These are phyloP conservation scores for Rhizopogon rudus DNA, from an alignment of 768 basidiomycete genomes.

Conservation along the genomic window DNA sequence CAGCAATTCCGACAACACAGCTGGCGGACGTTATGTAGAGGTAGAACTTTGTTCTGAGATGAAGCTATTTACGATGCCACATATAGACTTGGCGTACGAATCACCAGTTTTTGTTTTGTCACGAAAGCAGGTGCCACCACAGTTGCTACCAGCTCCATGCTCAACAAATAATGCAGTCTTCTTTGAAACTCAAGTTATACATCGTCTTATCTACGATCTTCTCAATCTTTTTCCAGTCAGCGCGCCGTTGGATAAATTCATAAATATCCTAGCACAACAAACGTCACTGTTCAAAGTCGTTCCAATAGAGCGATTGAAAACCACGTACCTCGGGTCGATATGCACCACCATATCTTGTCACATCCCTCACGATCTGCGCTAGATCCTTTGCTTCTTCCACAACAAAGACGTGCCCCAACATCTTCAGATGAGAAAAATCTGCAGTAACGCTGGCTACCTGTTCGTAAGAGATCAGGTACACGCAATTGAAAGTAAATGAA, in stretches of 20 bases:
- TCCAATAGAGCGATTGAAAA: neutral
- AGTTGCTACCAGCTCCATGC: no score
- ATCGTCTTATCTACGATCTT: conserved; percentile 93
- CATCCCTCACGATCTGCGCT: conserved; percentile 93
- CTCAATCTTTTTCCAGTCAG: conserved; percentile 99
- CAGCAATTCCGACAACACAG: conserved; percentile 54
- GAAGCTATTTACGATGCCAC: neutral
- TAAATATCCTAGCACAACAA: conserved; percentile 65
- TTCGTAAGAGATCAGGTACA: neutral
- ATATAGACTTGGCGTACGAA: neutral
- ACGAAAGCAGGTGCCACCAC: neutral
- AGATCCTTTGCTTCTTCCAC: conserved; percentile 95
- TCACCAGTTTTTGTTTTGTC: neutral
- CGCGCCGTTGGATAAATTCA: conserved; percentile 90
- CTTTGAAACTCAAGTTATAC: conserved; percentile 91
- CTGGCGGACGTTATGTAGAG: conserved; percentile 27
- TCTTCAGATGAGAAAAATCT: conserved; percentile 93
- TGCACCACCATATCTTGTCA: conserved; percentile 91
- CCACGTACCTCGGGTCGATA: conserved; percentile 82
- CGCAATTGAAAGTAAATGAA: neutral
- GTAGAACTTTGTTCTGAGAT: neutral
- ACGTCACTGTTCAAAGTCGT: neutral
- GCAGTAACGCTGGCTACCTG: conserved; percentile 75
- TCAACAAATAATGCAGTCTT: conserved; percentile 68
- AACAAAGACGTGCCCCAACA: conserved; percentile 95